Base-by-base conservation (phyloP, 768 basidiomycete genomes). In the Naematelia encephala region DNA sequence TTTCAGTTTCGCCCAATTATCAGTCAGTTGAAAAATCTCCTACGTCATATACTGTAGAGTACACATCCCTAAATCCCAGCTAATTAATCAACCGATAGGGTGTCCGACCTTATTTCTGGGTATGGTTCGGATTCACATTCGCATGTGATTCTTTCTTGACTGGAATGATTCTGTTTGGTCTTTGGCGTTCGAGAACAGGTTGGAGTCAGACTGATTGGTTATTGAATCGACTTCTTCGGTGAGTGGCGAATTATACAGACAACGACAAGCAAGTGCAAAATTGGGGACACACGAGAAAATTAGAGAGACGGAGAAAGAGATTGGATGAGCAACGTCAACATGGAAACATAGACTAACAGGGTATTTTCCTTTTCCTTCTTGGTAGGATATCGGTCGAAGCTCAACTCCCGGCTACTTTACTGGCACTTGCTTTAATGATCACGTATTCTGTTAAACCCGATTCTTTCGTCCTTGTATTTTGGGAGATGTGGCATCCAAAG, bases 101-200 rank as follows among this genome's bases (percentile, higher is more conserved):
- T 8, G 34, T 8, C 34, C 8, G 16, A 39, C 8, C 34, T 8
- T 39, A 39, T 16, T 39, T 39, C 16, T 39, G 34, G 34, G 34
- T 50, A 16, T 50, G 48, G 48, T 27, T 50, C 22, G 25, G 22
- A 3, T 50, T 27, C 22, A 22, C 27, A 22, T 23, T 55, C 19
- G 34, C 42, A 13, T 26, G 42, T 21, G 59, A 60, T 42, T n/a
- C 54, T 1, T 25, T 23, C 4, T 26, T 60, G 16, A 60, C 55
- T 2, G 27, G 19, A n/a, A 16, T 46, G 21, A 49, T 57, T 19
- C 49, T 57, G 28, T 42, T n/a, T 43, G 60, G 54, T 19, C 60
- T 61, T 1, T 10, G 25, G 27, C 30, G 30, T 14, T 56, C 54
- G 12, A n/a, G 50, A 13, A 61, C 60, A 25, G 51, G 30, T n/a